Percentiles rank a stretch among this genome's conserved stretches.
Evolutionary conservation across 495 filamentous ascomycete genomes (phyloP).

Genomic region (Aspergillus diversus): DNA sequence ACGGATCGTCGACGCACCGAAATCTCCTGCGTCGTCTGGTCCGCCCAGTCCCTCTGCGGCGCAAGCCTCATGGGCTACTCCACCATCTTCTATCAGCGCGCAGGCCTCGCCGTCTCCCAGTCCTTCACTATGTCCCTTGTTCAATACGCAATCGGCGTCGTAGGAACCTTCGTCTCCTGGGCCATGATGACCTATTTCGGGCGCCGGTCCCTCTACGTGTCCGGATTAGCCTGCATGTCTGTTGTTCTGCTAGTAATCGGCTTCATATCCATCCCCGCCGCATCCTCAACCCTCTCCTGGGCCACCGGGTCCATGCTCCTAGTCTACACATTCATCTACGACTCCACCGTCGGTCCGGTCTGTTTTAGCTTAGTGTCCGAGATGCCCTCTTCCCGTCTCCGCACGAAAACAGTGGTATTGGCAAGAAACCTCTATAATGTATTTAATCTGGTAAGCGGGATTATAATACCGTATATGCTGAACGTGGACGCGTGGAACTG

Average conservation of each 20-base stretch:
- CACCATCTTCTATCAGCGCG: constrained; percentile 76
- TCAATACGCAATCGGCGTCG: constrained; percentile 73
- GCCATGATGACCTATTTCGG: constrained; percentile 54
- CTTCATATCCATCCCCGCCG: constrained; percentile 64
- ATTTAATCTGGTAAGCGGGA: constrained; percentile 65
- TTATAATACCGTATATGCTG: constrained; percentile 75
- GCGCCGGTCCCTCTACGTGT: constrained; percentile 70
- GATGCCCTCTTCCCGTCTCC: constrained; percentile 69
- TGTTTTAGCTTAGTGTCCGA: constrained; percentile 80
- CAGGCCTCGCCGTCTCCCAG: constrained; percentile 60
- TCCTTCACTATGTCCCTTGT: constrained; percentile 73
- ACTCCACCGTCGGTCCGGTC: constrained; percentile 75
- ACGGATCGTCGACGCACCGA: constrained; percentile 74
- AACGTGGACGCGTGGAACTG: constrained; percentile 76
- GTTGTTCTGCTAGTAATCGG: constrained; percentile 71
- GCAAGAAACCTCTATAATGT: constrained; percentile 74
- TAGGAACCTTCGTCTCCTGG: constrained; percentile 70
- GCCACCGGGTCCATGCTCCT: constrained; percentile 73
- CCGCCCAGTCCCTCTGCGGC: constrained; percentile 77
- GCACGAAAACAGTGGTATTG: constrained; percentile 75
- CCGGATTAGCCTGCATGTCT: constrained; percentile 66
- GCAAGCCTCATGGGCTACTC: constrained; percentile 80
- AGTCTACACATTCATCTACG: constrained; percentile 72
- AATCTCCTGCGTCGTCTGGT: constrained; percentile 78
- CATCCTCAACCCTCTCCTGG: constrained; percentile 55